Evolutionary conservation across 192 early-diverging fungal species (phyloP).

Genomic region (Coemansia sp.): DNA sequence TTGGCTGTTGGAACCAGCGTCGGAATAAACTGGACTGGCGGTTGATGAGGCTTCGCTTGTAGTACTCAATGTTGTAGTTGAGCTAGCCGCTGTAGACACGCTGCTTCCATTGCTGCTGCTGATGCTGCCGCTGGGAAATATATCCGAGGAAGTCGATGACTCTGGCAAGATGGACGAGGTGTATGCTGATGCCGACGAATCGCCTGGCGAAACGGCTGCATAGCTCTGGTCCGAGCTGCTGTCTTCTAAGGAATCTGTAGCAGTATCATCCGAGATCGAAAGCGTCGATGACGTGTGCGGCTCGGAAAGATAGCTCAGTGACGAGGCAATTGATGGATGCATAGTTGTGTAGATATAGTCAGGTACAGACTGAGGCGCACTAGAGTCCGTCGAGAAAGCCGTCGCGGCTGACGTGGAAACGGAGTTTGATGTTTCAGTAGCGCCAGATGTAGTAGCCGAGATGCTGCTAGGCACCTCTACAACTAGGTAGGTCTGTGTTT

Average conservation of each 20-base stretch:
- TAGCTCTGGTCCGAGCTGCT: not conserved
- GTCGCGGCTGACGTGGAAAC: too few relatives aligned
- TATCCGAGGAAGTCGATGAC: not conserved
- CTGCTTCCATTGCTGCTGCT: not conserved
- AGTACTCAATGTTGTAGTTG: not conserved
- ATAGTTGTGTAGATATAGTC: not conserved
- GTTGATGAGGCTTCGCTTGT: not conserved
- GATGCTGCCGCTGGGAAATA: too few relatives aligned
- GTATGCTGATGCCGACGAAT: not conserved
- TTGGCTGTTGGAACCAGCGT: not conserved
- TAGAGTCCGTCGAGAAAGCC: not conserved
- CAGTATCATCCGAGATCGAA: not conserved
- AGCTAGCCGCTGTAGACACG: not conserved
- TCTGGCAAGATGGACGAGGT: not conserved
- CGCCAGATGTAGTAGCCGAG: not conserved
- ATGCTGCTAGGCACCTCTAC: not conserved
- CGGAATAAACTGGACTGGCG: not conserved
- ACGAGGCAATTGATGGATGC: not conserved
- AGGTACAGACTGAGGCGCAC: not conserved
- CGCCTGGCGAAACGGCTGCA: not conserved
- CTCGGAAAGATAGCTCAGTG: not conserved
- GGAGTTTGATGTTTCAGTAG: not conserved
- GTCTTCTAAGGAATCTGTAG: not conserved
- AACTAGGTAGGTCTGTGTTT: slow-evolving; percentile 1
- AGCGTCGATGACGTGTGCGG: not conserved